Conservation (phyloP, 495 filamentous ascomycete genomes). For the Glarea lozoyensis region DNA sequence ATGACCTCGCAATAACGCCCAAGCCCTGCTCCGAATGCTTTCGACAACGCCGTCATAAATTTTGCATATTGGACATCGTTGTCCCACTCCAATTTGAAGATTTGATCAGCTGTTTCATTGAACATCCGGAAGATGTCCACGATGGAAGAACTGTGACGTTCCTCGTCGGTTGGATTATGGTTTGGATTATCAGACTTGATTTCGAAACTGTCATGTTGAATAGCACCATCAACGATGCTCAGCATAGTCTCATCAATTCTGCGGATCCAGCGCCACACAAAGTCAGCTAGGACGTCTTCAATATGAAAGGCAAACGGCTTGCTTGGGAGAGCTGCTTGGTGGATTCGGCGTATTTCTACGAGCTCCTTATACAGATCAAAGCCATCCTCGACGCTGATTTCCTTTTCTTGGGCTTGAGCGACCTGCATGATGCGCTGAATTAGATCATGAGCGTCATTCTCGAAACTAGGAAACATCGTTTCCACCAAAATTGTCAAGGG, state of each 20-base stretch:
- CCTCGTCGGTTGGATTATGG: constrained; percentile 62
- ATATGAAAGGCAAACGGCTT: constrained; percentile 72
- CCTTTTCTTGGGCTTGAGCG: constrained; percentile 55
- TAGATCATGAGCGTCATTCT: constrained; percentile 76
- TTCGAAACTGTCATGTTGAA: constrained; percentile 77
- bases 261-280: constrained; percentile 92
- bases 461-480: constrained; percentile 80
- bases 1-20: constrained; percentile 86
- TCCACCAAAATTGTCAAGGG: constrained; percentile 73
- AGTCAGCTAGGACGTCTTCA: constrained; percentile 76
- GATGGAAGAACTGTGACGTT: constrained; percentile 85
- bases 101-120: constrained; percentile 79
- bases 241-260: constrained; percentile 69
- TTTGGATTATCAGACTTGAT: constrained; percentile 52
- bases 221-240: constrained; percentile 81
- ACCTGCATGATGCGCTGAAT: constrained; percentile 68
- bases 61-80: constrained; percentile 88
- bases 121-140: constrained; percentile 93
- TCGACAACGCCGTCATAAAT: constrained; percentile 94
- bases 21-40: constrained; percentile 74
- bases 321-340: constrained; percentile 57
- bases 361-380: constrained; percentile 90
- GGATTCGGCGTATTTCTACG: constrained; percentile 71
- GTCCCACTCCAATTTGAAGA: constrained; percentile 82
- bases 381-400: constrained; percentile 80